Evolutionary conservation across 2,329 filamentous ascomycete genomes (phyloP), one percentile per base, ranked within the genome.

Genomic region (Cladosporium sp.): DNA sequence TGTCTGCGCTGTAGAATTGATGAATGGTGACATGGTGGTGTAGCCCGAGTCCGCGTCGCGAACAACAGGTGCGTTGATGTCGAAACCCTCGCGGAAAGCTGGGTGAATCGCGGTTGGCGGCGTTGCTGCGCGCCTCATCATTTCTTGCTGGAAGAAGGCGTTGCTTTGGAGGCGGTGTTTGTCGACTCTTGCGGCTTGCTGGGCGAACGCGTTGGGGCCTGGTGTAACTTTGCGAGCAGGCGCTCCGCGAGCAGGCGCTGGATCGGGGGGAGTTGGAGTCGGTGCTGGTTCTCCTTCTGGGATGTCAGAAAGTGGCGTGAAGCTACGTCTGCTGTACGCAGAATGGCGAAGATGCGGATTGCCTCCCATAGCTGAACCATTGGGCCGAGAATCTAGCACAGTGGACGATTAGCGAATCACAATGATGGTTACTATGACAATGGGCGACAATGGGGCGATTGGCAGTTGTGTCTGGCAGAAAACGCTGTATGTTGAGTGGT

Each of bases 131-230:
- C 71, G 68, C 41, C 65, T 67, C 26, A 70, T 49, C 18, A 71
- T 67, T 55, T 74, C 70, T 61, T 73, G 71, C 59, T 74, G 74
- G 34, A 72, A 75, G 68, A 77, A 78, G 14, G 76, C 75, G 70
- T 78, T 78, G 64, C 72, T 68, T 15, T 67, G 66, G 21, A 73
- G 67, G 55, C 70, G 71, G 64, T 76, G 72, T 26, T 67, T 63
- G 47, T 75, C 66, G 32, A 69, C 60, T 28, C 65, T 57, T 12
- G 64, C 66, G 3, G 65, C 68, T 52, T 71, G 67, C 66, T 71
- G 70, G 28, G 74, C 72, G 59, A 75, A 76, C 2, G 73, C 73
- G 70, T 75, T 75, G n/a, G 65, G 69, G 7, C 70, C 69, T 18
- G 75, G 72, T 11, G 63, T 61, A 4, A 28, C 28, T 11, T 11